phyloP scores from a whole-genome alignment of 2,329 filamentous ascomycete species.

The Basipetospora chlamydospora region DNA sequence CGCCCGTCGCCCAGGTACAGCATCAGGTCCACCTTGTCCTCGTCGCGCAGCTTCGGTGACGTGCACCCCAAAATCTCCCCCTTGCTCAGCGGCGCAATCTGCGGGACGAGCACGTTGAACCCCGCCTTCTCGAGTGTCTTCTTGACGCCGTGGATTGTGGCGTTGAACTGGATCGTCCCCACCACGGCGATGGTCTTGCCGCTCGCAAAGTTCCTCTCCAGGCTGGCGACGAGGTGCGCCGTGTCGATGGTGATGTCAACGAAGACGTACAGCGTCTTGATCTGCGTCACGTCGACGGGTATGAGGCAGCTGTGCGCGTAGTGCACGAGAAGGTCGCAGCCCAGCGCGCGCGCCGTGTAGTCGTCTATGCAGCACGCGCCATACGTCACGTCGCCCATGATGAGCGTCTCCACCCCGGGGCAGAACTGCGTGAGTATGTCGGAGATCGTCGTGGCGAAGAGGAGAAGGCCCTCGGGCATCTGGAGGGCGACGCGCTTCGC shows the following conservation, averaged over 20 bases:
- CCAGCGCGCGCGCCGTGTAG: constrained; percentile 85
- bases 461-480: constrained; percentile 85
- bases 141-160: constrained; percentile 78
- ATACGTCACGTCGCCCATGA: constrained; percentile 99
- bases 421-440: constrained; percentile 95
- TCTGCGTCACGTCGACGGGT: constrained; percentile 89
- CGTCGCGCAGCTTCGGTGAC: constrained; percentile 53
- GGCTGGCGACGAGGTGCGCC: constrained; percentile 67
- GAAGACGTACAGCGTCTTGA: constrained; percentile 95
- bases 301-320: constrained; percentile 96
- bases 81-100: constrained; percentile 83
- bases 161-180: constrained; percentile 97
- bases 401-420: constrained; percentile 77
- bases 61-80: constrained; percentile 98
- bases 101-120: constrained; percentile 74
- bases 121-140: constrained; percentile 67
- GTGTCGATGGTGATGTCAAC: constrained; percentile 96
- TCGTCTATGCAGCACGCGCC: constrained; percentile 98
- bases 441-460: constrained; percentile 95
- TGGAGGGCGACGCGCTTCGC: constrained; percentile 84
- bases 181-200: constrained; percentile 86
- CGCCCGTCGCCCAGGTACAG: constrained; percentile 84
- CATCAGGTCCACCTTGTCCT: constrained; percentile 55
- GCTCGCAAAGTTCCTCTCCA: constrained; percentile 74
- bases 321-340: constrained; percentile 87